Base-by-base conservation (phyloP, 768 basidiomycete species). In the Tricholomella constricta region DNA sequence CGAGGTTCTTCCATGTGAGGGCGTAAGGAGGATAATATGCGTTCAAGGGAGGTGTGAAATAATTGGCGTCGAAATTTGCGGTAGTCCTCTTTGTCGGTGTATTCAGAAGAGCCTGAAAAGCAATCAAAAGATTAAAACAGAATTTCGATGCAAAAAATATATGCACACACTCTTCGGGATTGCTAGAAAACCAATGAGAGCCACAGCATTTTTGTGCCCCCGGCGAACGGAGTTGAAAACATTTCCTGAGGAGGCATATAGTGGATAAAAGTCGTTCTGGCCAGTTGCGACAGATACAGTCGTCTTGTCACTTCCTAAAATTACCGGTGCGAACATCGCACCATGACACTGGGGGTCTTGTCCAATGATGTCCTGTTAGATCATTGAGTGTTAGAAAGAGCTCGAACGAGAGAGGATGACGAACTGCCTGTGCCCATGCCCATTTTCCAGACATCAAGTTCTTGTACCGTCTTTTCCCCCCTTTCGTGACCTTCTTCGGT, bases 381-480 rank as follows among this genome's bases (percentile, higher is more conserved):
- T 9, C 8, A 25, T 4, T 8, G 25, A 43, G 6, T 23, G 1
- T 40, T 14, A 40, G 5, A 10, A 51, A 23, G 12, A 23, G 32
- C 19, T 38, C 14, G 11, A 44, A 44, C 1, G 4, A 27, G 12
- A 35, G 40, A 20, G 23, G 10, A 15, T 14, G 14, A 67, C 65
- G 6, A 62, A 76, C 74, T 4, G 67, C 69, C 43, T 80, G 74
- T 6, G 60, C 47, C 73, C 72, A 78, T 3, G 71, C 71, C 60
- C 65, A 78, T 27, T 73, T 62, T 3, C 71, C 77, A 0, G 73
- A 75, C 71, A 78, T 75, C 15, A 79, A 57, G 59, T 78, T 62
- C 3, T 31, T 35, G 47, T 58, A 74, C 4, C 56, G 62, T 0
- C 68, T 55, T 17, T 65, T 59, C 0, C 64, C 68, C 8, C 62